Evolutionary conservation across 192 early-diverging fungal species (phyloP).

Genomic region (Coemansia erecta): DNA sequence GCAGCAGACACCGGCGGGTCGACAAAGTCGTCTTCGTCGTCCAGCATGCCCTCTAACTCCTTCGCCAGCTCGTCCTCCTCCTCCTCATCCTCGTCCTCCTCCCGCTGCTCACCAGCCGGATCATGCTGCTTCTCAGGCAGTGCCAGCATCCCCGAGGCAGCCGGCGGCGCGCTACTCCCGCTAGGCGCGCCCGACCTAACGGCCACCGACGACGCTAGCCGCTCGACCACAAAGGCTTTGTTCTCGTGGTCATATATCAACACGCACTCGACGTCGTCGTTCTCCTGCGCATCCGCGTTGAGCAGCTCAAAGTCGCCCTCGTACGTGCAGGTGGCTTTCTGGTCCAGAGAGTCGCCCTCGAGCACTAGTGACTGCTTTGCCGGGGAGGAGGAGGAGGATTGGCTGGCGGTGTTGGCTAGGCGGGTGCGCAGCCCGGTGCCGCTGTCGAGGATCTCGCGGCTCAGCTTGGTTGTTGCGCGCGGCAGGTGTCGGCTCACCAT

Average conservation of each 20-base stretch:
- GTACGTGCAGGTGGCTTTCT: constrained; percentile 36
- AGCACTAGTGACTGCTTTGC: constrained; percentile 18
- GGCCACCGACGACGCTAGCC: constrained; percentile 12
- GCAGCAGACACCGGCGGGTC: constrained; percentile 4
- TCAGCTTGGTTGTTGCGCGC: constrained; percentile 39
- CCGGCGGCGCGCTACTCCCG: constrained; percentile 1
- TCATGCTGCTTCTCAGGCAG: constrained; percentile 29
- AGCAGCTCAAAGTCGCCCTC: constrained; percentile 41
- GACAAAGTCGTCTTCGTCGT: constrained; percentile 29
- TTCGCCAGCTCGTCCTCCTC: constrained; percentile 41
- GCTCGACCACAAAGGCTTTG: constrained; percentile 42
- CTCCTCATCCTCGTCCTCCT: neutral
- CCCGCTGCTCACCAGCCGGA: constrained; percentile 3
- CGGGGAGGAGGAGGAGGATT: neutral
- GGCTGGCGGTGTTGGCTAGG: constrained; percentile 3
- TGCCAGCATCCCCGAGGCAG: constrained; percentile 15
- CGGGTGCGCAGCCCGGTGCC: constrained; percentile 27
- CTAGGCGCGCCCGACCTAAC: constrained; percentile 20
- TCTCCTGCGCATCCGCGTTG: neutral
- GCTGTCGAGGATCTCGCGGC: constrained; percentile 41
- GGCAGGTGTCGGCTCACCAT: constrained; percentile 40
- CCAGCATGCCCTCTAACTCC: constrained; percentile 45
- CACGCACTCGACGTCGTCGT: constrained; percentile 36
- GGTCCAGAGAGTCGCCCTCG: constrained; percentile 30
- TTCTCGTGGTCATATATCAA: constrained; percentile 42